phyloP scores from a whole-genome alignment of 2,329 filamentous ascomycete genomes.

The Arthroderma uncinatum region DNA sequence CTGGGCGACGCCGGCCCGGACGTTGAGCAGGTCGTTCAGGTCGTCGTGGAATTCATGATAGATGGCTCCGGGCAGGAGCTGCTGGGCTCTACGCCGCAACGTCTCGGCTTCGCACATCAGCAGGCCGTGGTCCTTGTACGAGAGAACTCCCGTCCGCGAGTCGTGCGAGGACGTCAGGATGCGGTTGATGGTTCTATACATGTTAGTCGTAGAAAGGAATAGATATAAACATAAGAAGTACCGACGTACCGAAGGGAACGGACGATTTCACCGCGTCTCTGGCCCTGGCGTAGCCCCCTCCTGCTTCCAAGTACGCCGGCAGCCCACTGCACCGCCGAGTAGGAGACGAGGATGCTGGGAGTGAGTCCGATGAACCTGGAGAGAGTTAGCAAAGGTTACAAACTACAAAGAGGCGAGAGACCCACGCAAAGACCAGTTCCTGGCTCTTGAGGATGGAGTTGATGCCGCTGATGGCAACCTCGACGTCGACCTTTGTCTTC shows the following conservation, averaged over 20 bases:
- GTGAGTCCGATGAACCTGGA: slow-evolving; percentile 79
- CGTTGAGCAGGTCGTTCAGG: slow-evolving; percentile 71
- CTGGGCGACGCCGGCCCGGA: slow-evolving; percentile 60
- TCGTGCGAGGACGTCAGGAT: slow-evolving; percentile 59
- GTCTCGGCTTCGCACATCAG: slow-evolving; percentile 83
- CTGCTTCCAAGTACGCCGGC: slow-evolving; percentile 58
- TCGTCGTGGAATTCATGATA: slow-evolving; percentile 82
- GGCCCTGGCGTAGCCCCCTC: slow-evolving; percentile 53
- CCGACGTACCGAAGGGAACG: slow-evolving; percentile 55
- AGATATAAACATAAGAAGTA: not conserved
- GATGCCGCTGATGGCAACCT: slow-evolving; percentile 91
- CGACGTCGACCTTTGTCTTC: slow-evolving; percentile 97
- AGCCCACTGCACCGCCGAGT: slow-evolving; percentile 63
- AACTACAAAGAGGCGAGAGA: not conserved
- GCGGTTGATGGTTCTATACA: slow-evolving; percentile 63
- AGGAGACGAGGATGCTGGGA: slow-evolving; percentile 77
- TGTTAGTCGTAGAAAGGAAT: not conserved
- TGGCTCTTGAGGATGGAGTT: slow-evolving; percentile 91
- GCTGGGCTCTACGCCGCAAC: slow-evolving; percentile 56
- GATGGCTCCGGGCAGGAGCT: slow-evolving; percentile 60
- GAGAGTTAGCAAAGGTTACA: slow-evolving; percentile 7
- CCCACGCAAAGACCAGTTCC: slow-evolving; percentile 75
- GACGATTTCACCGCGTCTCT: slow-evolving; percentile 58
- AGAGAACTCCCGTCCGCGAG: slow-evolving; percentile 61
- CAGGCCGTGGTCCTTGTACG: slow-evolving; percentile 86